These are phyloP conservation scores for Opeltia flavorubescens DNA, from an alignment of 495 filamentous ascomycete species.

Conservation along the genomic window DNA sequence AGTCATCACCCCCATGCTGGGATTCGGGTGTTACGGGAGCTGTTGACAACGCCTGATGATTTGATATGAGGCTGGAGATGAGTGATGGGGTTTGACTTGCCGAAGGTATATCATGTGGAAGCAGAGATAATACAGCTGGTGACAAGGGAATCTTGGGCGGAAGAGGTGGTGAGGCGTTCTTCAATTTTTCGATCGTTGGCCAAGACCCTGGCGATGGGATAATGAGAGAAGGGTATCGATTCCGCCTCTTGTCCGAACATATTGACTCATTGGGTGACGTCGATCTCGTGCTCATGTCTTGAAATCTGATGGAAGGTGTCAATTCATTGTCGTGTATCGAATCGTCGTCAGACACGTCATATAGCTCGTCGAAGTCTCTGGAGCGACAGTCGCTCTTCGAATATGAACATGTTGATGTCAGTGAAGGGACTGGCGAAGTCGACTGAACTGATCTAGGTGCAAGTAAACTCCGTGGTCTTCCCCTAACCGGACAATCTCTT, in stretches of 20 bases:
- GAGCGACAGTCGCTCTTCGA: slow-evolving; percentile 35
- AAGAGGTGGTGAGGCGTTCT: slow-evolving; percentile 40
- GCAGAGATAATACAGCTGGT: slow-evolving; percentile 51
- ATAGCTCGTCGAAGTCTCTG: slow-evolving; percentile 69
- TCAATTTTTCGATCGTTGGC: slow-evolving; percentile 38
- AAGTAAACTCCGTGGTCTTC: slow-evolving; percentile 20
- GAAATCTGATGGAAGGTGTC: slow-evolving; percentile 24
- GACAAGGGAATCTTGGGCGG: slow-evolving; percentile 66
- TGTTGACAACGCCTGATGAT: slow-evolving; percentile 65
- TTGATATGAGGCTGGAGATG: slow-evolving; percentile 74
- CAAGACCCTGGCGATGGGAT: slow-evolving; percentile 54
- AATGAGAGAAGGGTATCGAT: slow-evolving; percentile 49
- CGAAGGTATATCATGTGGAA: slow-evolving; percentile 53
- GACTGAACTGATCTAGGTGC: slow-evolving; percentile 29
- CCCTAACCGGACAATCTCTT: slow-evolving; percentile 1
- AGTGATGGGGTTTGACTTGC: slow-evolving; percentile 74
- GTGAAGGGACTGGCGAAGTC: slow-evolving; percentile 34
- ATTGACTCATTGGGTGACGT: slow-evolving; percentile 27
- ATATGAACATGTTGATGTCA: slow-evolving; percentile 25
- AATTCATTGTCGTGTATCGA: slow-evolving; percentile 24
- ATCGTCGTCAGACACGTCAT: slow-evolving; percentile 69
- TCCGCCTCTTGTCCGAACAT: slow-evolving; percentile 27
- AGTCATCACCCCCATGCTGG: slow-evolving; percentile 36
- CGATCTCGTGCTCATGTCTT: slow-evolving; percentile 27
- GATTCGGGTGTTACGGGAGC: slow-evolving; percentile 70